Base-by-base conservation (phyloP, 805 yeast species). In the Yarrowia phangngaensis region DNA sequence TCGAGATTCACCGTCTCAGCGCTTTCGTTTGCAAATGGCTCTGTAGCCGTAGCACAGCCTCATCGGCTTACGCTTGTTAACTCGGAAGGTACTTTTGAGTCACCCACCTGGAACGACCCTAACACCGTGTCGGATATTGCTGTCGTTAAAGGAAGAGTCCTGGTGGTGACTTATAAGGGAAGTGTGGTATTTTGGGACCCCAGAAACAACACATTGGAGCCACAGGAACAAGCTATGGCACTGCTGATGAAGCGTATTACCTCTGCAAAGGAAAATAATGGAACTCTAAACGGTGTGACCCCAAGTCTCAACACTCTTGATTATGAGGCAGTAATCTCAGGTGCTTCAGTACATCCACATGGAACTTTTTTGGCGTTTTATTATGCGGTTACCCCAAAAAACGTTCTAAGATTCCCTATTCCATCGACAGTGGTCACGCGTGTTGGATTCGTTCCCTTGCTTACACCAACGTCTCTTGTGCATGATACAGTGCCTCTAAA, bases 351-450 rank as follows among this genome's bases (percentile, higher is more conserved):
- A 11, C 20, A 31, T 6, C 48, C 48, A 8, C 34, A 30, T 13
- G 35, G 34, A n/a, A 20, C 34, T 1, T 41, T 29, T 13, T 16
- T 41, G 9, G 20, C 35, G 13, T 20, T 41, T 16, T 41, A 20
- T 13, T 41, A 41, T 31, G 35, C 34, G 3, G 35, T 30, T n/a
- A 20, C 34, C 4, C 48, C 34, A 9, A 28, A 16, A 17, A 22
- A 41, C 17, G 48, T 41, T n/a, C 35, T 41, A 20, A 41, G 22
- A 27, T 41, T 41, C 22, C 48, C 48, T 2, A 41, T 41, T 15
- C 48, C 48, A 7, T 41, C 48, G 11, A 41, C 48, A 9, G 48
- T 30, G 16, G 35, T 29, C n/a, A 41, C 35, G 1, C 34, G 35
- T 6, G 20, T 41, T 2, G 48, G 35, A 2, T 29, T 41, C 22